Percentiles rank a stretch among this genome's conserved stretches.
Conservation (phyloP, 495 filamentous ascomycete genomes). For the Talaromyces ruber region DNA sequence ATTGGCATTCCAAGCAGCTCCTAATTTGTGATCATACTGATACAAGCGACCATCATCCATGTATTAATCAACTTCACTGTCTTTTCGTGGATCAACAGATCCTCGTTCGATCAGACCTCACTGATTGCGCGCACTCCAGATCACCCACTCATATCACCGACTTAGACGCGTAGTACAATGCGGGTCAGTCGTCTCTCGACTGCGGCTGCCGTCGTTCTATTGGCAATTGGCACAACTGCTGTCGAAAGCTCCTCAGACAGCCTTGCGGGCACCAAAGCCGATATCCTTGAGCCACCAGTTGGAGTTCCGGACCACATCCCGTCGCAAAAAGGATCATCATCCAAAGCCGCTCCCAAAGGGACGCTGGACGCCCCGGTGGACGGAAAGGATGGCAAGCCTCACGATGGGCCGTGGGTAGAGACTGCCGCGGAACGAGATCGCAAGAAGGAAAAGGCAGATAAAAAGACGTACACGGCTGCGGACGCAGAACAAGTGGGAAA, state of each 20-base stretch:
- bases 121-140: background rate
- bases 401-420: conserved; percentile 81
- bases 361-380: conserved; percentile 90
- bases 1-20: background rate
- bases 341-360: conserved; percentile 34
- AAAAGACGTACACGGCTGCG: conserved; percentile 13
- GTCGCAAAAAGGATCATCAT: background rate
- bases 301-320: background rate
- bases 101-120: background rate
- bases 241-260: conserved; percentile 1
- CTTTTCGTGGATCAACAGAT: background rate
- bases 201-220: background rate
- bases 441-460: conserved; percentile 37
- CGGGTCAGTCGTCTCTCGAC: conserved; percentile 1
- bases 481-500: background rate
- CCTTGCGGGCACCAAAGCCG: background rate
- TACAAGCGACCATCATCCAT: background rate
- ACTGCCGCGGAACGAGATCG: conserved; percentile 52
- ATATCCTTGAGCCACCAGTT: background rate
- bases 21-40: background rate
- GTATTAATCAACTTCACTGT: background rate
- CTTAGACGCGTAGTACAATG: background rate
- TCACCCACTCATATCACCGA: background rate
- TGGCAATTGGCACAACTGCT: conserved; percentile 1
- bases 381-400: conserved; percentile 91